phyloP scores from a whole-genome alignment of 169 alveolate species.

The Condylostoma magnum region DNA sequence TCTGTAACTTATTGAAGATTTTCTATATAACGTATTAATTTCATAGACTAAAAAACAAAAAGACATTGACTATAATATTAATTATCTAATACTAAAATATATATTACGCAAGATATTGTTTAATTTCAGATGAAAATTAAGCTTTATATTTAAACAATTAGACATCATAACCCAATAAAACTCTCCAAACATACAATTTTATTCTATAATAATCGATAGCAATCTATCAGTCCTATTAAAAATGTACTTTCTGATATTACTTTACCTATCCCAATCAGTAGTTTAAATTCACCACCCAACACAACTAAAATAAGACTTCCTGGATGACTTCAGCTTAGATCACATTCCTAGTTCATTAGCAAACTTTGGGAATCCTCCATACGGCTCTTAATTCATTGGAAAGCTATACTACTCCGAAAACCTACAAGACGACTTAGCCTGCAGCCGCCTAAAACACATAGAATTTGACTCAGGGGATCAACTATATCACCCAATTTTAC shows the following conservation, averaged over 20 bases:
- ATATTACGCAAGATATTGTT: too few species aligned
- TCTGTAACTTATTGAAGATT: too few species aligned
- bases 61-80: too few species aligned
- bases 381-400: slow-evolving; percentile 14
- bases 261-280: neutral
- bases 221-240: neutral
- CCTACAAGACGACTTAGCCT: neutral
- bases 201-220: too few species aligned
- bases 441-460: neutral
- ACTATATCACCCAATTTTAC: neutral
- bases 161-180: too few species aligned
- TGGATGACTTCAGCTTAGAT: neutral
- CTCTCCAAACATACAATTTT: too few species aligned
- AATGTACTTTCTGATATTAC: neutral
- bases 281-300: neutral
- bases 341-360: slow-evolving; percentile 23
- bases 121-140: too few species aligned
- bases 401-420: neutral
- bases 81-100: too few species aligned
- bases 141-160: too few species aligned
- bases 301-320: neutral
- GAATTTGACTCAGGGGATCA: too few species aligned
- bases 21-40: too few species aligned
- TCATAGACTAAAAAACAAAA: too few species aligned
- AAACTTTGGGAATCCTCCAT: slow-evolving; percentile 36